Percentiles rank a stretch among this genome's conserved stretches.
phyloP scores from a whole-genome alignment of 305 asterid species.

The Fraxinus albicans region DNA sequence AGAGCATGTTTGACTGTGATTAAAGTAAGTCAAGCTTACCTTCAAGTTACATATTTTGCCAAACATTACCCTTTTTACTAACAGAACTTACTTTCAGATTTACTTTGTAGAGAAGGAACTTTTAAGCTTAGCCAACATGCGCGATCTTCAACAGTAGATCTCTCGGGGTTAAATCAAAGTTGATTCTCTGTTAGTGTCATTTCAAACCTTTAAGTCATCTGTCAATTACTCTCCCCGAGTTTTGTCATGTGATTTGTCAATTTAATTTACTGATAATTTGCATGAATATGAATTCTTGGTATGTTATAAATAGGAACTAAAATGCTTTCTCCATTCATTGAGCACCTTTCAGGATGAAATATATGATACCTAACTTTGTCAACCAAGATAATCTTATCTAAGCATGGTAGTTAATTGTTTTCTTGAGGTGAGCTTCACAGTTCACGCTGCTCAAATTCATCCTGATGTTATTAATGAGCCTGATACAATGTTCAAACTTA shows the following conservation, averaged over 20 bases:
- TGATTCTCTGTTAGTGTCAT: neutral
- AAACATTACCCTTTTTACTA: neutral
- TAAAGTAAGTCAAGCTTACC: neutral
- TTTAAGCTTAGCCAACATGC: neutral
- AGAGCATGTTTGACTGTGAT: neutral
- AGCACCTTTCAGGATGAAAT: neutral
- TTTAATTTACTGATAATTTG: neutral
- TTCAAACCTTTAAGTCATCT: neutral
- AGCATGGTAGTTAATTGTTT: neutral
- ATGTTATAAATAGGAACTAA: neutral
- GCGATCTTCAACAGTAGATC: neutral
- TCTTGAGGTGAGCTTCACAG: neutral
- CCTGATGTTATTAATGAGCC: neutral
- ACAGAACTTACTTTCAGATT: neutral
- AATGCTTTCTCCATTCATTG: neutral
- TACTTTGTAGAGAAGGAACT: neutral
- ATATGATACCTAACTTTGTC: neutral
- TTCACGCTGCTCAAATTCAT: neutral
- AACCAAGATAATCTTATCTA: neutral
- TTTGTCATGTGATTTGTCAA: neutral
- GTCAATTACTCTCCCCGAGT: neutral
- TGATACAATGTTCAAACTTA: neutral
- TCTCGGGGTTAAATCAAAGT: neutral
- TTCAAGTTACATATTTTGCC: neutral
- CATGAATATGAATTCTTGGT: neutral